Conservation (phyloP, 257 asterid species). For the Henckelia pumila region DNA sequence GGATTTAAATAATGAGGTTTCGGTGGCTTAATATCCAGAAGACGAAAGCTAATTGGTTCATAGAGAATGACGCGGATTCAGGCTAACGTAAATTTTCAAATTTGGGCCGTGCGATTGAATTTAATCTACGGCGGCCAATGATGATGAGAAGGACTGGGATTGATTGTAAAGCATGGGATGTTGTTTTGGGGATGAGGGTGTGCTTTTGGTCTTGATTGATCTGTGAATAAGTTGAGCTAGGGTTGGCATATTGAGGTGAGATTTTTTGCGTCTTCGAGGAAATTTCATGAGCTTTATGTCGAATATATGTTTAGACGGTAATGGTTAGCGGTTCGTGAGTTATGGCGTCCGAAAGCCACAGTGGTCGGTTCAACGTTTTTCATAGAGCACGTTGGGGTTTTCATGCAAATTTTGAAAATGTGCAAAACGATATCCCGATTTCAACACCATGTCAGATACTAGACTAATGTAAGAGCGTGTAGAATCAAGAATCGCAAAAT, state of each 20-base stretch:
- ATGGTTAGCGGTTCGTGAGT: constrained; percentile 25
- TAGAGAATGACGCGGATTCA: constrained; percentile 36
- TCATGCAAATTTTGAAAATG: constrained; percentile 32
- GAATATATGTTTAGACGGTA: constrained; percentile 13
- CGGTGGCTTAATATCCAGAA: not conserved
- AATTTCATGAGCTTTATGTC: constrained; percentile 51
- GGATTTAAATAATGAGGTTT: not conserved
- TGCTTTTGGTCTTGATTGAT: constrained; percentile 59
- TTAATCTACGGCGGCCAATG: constrained; percentile 31
- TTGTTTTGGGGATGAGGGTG: constrained; percentile 31
- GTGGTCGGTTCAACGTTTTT: constrained; percentile 41
- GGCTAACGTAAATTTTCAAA: constrained; percentile 22
- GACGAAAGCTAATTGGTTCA: constrained; percentile 46
- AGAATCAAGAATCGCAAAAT: constrained; percentile 32
- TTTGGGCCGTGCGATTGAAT: constrained; percentile 30
- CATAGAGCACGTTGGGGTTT: constrained; percentile 31
- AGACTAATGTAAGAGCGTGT: constrained; percentile 28
- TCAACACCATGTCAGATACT: constrained; percentile 12
- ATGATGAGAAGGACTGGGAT: constrained; percentile 30
- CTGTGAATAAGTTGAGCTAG: constrained; percentile 34
- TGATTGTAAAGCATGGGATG: constrained; percentile 19
- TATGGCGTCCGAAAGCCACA: constrained; percentile 27
- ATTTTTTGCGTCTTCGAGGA: constrained; percentile 25
- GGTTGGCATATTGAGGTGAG: constrained; percentile 28
- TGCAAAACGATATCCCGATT: not conserved